Percentiles rank a stretch among this genome's conserved stretches.
These are phyloP conservation scores for Nidula microcarpa DNA, from an alignment of 768 basidiomycete species.

Conservation along the genomic window DNA sequence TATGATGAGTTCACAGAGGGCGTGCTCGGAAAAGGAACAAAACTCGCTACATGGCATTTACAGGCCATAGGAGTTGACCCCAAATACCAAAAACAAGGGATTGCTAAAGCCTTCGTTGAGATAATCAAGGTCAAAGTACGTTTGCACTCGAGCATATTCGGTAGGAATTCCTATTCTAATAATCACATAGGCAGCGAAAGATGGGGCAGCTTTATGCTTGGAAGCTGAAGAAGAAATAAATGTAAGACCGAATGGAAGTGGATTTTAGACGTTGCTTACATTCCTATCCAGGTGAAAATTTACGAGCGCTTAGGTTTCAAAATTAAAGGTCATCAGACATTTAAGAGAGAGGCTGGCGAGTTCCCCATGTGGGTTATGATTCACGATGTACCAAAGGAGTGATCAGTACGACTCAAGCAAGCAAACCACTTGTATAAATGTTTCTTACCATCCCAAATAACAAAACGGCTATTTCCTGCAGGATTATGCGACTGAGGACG, in stretches of 20 bases:
- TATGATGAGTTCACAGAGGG: constrained; percentile 1
- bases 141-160: background rate
- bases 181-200: background rate
- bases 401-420: no score
- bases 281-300: background rate
- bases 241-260: no score
- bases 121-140: constrained; percentile 1
- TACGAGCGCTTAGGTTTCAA: background rate
- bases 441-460: no score
- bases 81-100: constrained; percentile 5
- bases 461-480: no score
- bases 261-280: no score
- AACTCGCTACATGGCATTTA: constrained; percentile 7
- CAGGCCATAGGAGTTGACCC: constrained; percentile 9
- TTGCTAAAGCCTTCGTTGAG: constrained; percentile 6
- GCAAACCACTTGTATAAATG: no score
- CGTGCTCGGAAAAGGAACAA: constrained; percentile 1
- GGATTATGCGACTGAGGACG: no score
- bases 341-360: background rate
- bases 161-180: background rate
- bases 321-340: background rate
- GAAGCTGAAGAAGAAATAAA: background rate
- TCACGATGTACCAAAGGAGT: background rate
- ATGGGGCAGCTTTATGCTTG: background rate
- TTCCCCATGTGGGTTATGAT: background rate